phyloP scores from a whole-genome alignment of 768 basidiomycete species.

The Cystofilobasidium bisporidii region DNA sequence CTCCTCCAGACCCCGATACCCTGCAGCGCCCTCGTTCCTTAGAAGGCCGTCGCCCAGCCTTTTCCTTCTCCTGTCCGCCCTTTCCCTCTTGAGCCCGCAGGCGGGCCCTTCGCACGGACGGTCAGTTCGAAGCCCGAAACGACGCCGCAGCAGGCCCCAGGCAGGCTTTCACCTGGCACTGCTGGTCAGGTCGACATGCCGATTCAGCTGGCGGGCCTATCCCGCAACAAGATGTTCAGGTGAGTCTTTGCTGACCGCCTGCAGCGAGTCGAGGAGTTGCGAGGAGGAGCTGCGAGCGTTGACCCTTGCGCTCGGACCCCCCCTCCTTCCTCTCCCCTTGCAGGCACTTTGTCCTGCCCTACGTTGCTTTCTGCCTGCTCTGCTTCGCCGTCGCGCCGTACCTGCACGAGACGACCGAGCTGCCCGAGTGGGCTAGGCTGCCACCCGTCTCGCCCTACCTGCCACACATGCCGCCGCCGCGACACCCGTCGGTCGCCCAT shows the following conservation, averaged over 20 bases:
- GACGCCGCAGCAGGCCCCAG: too few species aligned
- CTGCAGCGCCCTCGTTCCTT: too few species aligned
- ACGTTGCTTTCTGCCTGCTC: neutral
- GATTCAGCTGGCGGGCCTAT: neutral
- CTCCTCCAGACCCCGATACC: too few species aligned
- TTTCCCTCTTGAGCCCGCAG: too few species aligned
- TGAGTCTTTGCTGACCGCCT: neutral
- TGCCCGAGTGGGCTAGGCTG: slow-evolving; percentile 7
- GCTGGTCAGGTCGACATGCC: neutral
- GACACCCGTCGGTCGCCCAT: slow-evolving; percentile 18
- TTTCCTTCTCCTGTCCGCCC: too few species aligned
- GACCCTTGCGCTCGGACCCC: neutral
- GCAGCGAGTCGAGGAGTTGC: too few species aligned
- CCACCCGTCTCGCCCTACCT: slow-evolving; percentile 16
- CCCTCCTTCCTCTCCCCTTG: neutral
- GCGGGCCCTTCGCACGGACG: too few species aligned
- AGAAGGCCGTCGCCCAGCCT: too few species aligned
- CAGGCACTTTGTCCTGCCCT: neutral
- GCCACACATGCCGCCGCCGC: slow-evolving; percentile 18
- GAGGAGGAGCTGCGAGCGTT: too few species aligned
- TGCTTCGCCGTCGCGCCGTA: neutral
- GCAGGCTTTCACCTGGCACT: too few species aligned
- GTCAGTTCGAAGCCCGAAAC: too few species aligned
- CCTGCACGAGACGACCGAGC: slow-evolving; percentile 19
- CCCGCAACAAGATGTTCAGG: neutral